phyloP scores from a whole-genome alignment of 345 rosid species.

The Kernera saxatilis region DNA sequence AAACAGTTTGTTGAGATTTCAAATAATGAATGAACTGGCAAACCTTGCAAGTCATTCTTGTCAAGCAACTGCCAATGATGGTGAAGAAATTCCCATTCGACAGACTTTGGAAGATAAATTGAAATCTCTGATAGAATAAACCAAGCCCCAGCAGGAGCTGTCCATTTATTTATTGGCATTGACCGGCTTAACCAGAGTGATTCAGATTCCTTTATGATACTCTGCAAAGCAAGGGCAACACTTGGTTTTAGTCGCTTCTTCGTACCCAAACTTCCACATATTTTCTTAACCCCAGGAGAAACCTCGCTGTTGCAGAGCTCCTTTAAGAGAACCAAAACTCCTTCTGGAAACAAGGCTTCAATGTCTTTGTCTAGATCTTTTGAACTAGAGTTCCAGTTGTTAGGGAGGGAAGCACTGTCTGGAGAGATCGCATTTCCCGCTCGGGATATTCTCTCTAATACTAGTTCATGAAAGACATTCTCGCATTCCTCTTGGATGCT shows the following conservation, averaged over 20 bases:
- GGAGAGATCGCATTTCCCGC: constrained; percentile 38
- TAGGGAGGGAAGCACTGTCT: constrained; percentile 16
- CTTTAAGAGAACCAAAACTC: constrained; percentile 54
- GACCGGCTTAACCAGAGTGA: constrained; percentile 73
- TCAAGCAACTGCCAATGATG: constrained; percentile 89
- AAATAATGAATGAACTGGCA: constrained; percentile 11
- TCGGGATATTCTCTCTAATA: constrained; percentile 61
- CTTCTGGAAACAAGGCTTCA: constrained; percentile 48
- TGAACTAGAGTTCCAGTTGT: constrained; percentile 21
- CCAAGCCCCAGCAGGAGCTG: constrained; percentile 96
- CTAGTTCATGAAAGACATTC: constrained; percentile 78
- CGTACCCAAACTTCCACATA: constrained; percentile 77
- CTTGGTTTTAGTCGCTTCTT: constrained; percentile 64
- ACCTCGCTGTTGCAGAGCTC: constrained; percentile 74
- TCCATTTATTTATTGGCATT: constrained; percentile 76
- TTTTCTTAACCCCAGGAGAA: constrained; percentile 82
- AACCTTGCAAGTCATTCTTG: constrained; percentile 42
- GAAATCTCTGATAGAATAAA: constrained; percentile 94
- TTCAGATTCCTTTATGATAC: constrained; percentile 69
- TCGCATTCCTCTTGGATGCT: constrained; percentile 97
- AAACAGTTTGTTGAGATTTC: neutral
- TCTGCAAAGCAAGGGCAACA: constrained; percentile 63
- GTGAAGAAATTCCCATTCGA: constrained; percentile 92
- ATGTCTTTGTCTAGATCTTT: constrained; percentile 44
- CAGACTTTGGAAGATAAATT: constrained; percentile 54